Evolutionary conservation across 1,139 yeast species (phyloP), one percentile per base, ranked within the genome.

Genomic region (Schwanniomyces etchellsii): DNA sequence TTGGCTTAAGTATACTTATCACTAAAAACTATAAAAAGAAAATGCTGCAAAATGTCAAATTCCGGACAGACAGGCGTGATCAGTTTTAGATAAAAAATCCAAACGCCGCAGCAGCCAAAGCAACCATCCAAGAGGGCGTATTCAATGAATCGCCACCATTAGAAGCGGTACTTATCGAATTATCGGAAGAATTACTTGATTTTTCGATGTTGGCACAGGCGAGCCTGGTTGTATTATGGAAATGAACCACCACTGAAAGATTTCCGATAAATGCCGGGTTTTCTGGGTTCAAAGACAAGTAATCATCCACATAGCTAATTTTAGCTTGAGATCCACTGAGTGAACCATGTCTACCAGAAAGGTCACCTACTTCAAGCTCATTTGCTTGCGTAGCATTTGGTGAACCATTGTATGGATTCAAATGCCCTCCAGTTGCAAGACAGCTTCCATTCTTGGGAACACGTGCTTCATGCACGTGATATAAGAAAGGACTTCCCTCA

Each of bases 371-470:
- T 44, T 64, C 66, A 37, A 40, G 41, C 20, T 45, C 54, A 11
- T 52, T 53, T 7, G 49, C 39, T 11, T 43, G 34, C 14, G 59
- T 48, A 17, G 62, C 52, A 24, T 47, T 49, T 4, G 43, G 43
- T 18, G 43, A 36, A 16, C 72, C 72, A 30, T 48, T 42, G 51
- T 47, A 65, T 24, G 72, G 71, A 43, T 66, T 55, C 40, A 65
- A 60, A 45, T 63, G 70, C 14, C 38, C 54, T 28, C 35, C 34
- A 16, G 72, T 61, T 24, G 57, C 69, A 21, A 56, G 49, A 48
- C 73, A 66, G 45, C 57, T 55, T 14, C 70, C 70, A 35, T 57
- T 47, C 5, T 54, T 29, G 5, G 70, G 70, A 23, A 65, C 69
- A 11, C 64, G 59, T 11, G 36, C 36, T 33, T 51, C 52, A 43